Evolutionary conservation across 208 protist genomes (phyloP), one percentile per base, ranked within the genome.

Genomic region (Vickermania ingenoplastis): DNA sequence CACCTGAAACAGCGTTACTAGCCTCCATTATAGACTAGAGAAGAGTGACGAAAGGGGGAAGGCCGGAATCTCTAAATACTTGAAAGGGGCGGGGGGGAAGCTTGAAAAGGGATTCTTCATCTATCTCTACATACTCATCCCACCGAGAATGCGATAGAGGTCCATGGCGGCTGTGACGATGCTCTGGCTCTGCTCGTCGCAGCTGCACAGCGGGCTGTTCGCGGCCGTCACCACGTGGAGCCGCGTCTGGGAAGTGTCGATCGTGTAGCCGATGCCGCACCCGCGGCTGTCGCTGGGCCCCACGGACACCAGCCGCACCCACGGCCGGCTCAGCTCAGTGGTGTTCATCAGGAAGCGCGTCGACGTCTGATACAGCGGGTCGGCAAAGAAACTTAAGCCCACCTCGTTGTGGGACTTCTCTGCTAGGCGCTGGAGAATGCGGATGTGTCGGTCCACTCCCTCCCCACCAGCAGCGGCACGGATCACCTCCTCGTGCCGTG

Each of bases 211-310:
- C 64, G 87, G 77, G 48, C 81, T 89, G 58, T 83, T 87, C 29
- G 69, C 86, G 54, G 91, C 90, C 17, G 81, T 83, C 0, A 89
- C 91, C 4, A 97, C 59, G 28, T 86, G 87, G 41, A 96, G 73
- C n/a, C 80, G 90, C 48, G 95, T 71, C 45, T 81, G 64, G 5
- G 95, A 54, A n/a, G 77, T 81, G 53, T 90, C 77, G 17, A 98
- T 64, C 21, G 86, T 82, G 75, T 98, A 98, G n/a, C 84, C 88
- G 2, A 97, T 58, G 13, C 94, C 94, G 64, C 95, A 97, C 50
- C 94, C 91, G 69, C 93, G 83, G 50, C 64, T 63, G 21, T 67
- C 67, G 24, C 85, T 77, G 17, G 95, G 95, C 13, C 93, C 95
- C 62, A 97, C 91, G 1, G 76, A 81, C 65, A 89, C 88, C 51